Evolutionary conservation across 2,329 filamentous ascomycete species (phyloP).

Genomic region (Diaporthe capsici): DNA sequence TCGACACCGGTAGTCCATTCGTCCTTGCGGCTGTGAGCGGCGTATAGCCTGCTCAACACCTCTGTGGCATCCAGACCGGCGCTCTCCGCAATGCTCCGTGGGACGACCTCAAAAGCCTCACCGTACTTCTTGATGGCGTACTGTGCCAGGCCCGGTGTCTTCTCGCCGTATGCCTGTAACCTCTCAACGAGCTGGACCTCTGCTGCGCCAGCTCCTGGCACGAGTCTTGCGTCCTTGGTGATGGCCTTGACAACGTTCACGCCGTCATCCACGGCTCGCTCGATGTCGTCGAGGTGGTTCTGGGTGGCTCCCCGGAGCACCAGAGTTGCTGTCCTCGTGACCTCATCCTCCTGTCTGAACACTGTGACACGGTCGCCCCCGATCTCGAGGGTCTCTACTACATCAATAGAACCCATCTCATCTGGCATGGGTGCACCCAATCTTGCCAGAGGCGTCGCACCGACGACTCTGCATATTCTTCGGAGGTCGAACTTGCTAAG

Average conservation of each 20-base stretch:
- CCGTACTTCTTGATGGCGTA: slow-evolving; percentile 98
- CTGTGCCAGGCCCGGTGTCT: slow-evolving; percentile 91
- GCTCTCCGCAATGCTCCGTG: slow-evolving; percentile 92
- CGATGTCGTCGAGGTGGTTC: slow-evolving; percentile 97
- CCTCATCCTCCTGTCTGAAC: slow-evolving; percentile 95
- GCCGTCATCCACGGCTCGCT: slow-evolving; percentile 96
- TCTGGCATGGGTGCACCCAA: slow-evolving; percentile 99
- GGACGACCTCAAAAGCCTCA: slow-evolving; percentile 97
- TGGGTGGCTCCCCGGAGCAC: slow-evolving; percentile 96
- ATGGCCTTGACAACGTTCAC: slow-evolving; percentile 99
- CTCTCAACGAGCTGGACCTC: slow-evolving; percentile 95
- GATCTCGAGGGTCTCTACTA: slow-evolving; percentile 98
- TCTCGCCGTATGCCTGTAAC: slow-evolving; percentile 91
- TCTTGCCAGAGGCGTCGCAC: slow-evolving; percentile 94
- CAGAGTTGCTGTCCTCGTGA: slow-evolving; percentile 92
- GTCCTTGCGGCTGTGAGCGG: slow-evolving; percentile 90
- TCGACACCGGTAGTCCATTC: slow-evolving; percentile 95
- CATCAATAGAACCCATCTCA: slow-evolving; percentile 94
- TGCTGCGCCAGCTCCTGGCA: slow-evolving; percentile 93
- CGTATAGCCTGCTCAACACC: slow-evolving; percentile 91
- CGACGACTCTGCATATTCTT: slow-evolving; percentile 94
- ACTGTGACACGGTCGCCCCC: slow-evolving; percentile 98
- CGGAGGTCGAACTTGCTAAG: slow-evolving; percentile 98
- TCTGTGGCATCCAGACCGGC: slow-evolving; percentile 98
- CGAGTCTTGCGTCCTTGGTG: slow-evolving; percentile 90